These are phyloP conservation scores for Emergomyces africanus DNA, from an alignment of 2,329 filamentous ascomycete genomes.

Conservation along the genomic window DNA sequence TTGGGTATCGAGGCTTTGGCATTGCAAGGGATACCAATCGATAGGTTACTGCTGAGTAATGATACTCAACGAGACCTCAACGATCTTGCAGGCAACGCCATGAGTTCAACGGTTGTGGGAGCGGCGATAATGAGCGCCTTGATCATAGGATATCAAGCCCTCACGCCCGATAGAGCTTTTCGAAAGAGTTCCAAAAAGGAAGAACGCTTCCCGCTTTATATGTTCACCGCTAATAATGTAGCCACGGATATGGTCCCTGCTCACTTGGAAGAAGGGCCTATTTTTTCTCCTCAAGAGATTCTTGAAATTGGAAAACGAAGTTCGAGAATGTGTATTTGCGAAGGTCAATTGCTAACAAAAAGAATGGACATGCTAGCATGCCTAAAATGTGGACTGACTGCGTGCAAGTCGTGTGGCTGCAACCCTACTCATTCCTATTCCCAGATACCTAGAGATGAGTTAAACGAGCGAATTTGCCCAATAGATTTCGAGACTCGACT, in stretches of 20 bases:
- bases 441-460: slow-evolving; percentile 13
- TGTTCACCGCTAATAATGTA: slow-evolving; percentile 4
- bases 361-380: slow-evolving; percentile 35
- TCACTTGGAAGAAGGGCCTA: slow-evolving; percentile 2
- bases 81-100: slow-evolving; percentile 66
- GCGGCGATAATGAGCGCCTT: slow-evolving; percentile 48
- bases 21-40: slow-evolving; percentile 55
- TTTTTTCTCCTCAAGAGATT: slow-evolving; percentile 11
- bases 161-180: slow-evolving; percentile 12
- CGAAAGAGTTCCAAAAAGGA: neutral
- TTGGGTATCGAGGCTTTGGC: slow-evolving; percentile 50
- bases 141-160: slow-evolving; percentile 26
- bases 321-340: slow-evolving; percentile 44
- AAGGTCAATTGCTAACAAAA: slow-evolving; percentile 33
- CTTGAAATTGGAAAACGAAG: slow-evolving; percentile 20
- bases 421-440: slow-evolving; percentile 41
- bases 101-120: slow-evolving; percentile 61
- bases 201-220: neutral
- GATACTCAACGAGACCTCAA: slow-evolving; percentile 51
- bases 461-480: slow-evolving; percentile 28
- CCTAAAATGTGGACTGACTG: slow-evolving; percentile 40
- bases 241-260: slow-evolving; percentile 10
- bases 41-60: slow-evolving; percentile 49
- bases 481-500: slow-evolving; percentile 33
- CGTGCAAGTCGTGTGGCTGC: slow-evolving; percentile 41